phyloP scores from a whole-genome alignment of 106 monocot species.

The Allium cepa region DNA sequence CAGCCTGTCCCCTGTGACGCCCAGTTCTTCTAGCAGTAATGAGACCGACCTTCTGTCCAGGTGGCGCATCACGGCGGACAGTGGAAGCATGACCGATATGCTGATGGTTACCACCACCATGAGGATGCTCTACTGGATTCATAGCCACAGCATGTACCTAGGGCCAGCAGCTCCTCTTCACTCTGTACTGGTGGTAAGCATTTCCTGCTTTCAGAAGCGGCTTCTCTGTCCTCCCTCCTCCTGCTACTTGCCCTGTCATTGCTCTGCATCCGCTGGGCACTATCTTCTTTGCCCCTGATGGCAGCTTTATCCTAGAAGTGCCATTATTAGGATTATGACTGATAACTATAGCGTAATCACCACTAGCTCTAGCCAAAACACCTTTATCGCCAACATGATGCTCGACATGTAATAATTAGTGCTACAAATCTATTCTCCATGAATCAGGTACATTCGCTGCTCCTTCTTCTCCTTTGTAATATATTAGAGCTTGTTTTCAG shows the following conservation, averaged over 20 bases:
- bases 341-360: slow-evolving; percentile 49
- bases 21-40: slow-evolving; percentile 29
- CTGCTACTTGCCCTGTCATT: slow-evolving; percentile 28
- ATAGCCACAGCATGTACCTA: slow-evolving; percentile 32
- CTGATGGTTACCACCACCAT: slow-evolving; percentile 41
- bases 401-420: too few species aligned
- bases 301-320: slow-evolving; percentile 29
- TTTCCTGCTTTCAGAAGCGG: slow-evolving; percentile 33
- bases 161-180: slow-evolving; percentile 29
- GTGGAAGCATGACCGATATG: slow-evolving; percentile 28
- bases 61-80: slow-evolving; percentile 23
- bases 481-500: too few species aligned
- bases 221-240: slow-evolving; percentile 34
- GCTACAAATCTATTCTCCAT: too few species aligned
- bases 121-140: slow-evolving; percentile 33
- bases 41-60: slow-evolving; percentile 27
- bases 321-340: slow-evolving; percentile 42
- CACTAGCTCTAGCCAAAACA: slow-evolving; percentile 28
- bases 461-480: too few species aligned
- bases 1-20: slow-evolving; percentile 29
- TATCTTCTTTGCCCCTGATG: slow-evolving; percentile 25
- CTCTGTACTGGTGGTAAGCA: slow-evolving; percentile 29
- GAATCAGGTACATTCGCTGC: too few species aligned
- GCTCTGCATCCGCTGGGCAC: slow-evolving; percentile 26
- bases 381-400: slow-evolving; percentile 36